A percentile compares a stretch with the other conserved stretches of the same genome.
Conservation (phyloP, 768 basidiomycete genomes). For the Gloeostereum incarnatum region DNA sequence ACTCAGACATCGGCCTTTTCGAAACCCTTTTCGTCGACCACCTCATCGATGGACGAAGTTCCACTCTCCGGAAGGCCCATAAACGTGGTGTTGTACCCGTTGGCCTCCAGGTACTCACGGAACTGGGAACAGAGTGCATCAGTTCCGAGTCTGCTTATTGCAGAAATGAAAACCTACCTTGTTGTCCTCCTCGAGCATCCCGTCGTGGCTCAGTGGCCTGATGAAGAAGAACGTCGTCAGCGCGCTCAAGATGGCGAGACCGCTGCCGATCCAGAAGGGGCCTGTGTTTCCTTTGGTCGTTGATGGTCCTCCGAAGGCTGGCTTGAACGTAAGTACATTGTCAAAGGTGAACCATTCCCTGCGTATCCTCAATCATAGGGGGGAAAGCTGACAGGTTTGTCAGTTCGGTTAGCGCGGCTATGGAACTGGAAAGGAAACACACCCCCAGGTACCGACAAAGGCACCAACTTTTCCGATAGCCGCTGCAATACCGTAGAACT, state of each 20-base stretch:
- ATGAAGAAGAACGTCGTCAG: slow-evolving; percentile 65
- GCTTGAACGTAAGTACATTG: background rate
- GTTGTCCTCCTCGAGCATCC: slow-evolving; percentile 71
- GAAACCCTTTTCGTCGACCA: slow-evolving; percentile 2
- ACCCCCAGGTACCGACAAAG: slow-evolving; percentile 78
- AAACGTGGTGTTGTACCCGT: slow-evolving; percentile 16
- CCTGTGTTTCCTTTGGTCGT: slow-evolving; percentile 63
- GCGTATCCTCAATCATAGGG: slow-evolving; percentile 50
- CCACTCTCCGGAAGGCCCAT: background rate
- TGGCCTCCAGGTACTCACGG: slow-evolving; percentile 68
- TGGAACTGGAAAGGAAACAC: slow-evolving; percentile 16
- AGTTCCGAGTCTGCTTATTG: background rate
- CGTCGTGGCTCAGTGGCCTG: slow-evolving; percentile 63
- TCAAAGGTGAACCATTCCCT: background rate
- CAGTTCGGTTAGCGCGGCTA: slow-evolving; percentile 1
- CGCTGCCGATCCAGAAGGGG: slow-evolving; percentile 84
- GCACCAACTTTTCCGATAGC: slow-evolving; percentile 83
- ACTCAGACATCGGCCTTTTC: slow-evolving; percentile 3
- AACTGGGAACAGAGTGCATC: slow-evolving; percentile 33
- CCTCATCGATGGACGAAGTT: slow-evolving; percentile 1
- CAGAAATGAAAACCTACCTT: slow-evolving; percentile 28
- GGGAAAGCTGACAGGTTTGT: slow-evolving; percentile 43
- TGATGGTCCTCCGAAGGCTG: slow-evolving; percentile 52
- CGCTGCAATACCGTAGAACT: slow-evolving; percentile 81
- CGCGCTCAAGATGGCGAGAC: slow-evolving; percentile 73